These are phyloP conservation scores for Aspergillus fructus DNA, from an alignment of 2,329 filamentous ascomycete genomes.

Conservation along the genomic window DNA sequence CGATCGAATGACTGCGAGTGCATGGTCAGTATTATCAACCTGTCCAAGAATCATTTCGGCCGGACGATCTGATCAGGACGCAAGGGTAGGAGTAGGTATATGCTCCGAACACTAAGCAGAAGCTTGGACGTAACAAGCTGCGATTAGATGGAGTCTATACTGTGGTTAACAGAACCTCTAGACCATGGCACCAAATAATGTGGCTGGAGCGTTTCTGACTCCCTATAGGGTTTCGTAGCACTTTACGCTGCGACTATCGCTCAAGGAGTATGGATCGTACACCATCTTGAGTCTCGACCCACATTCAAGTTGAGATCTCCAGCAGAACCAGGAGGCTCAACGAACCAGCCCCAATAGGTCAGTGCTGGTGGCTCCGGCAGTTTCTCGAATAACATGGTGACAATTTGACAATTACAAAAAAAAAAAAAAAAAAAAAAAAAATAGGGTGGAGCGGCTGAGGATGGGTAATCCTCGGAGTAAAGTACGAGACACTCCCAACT, in stretches of 20 bases:
- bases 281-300: neutral
- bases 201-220: neutral
- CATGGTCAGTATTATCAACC: neutral
- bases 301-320: neutral
- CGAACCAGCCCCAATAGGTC: neutral
- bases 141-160: neutral
- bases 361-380: neutral
- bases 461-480: conserved; percentile 4
- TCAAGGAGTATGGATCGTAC: neutral
- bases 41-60: neutral
- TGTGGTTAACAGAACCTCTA: neutral
- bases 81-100: neutral
- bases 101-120: neutral
- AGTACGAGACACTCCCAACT: neutral
- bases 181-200: neutral
- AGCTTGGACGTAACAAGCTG: neutral
- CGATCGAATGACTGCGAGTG: neutral
- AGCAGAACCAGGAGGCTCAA: neutral
- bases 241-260: neutral
- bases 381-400: neutral
- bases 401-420: no score
- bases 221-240: neutral
- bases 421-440: no score
- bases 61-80: neutral
- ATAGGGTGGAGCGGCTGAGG: neutral